These are phyloP conservation scores for Lantana camara DNA, from an alignment of 257 asterid species.

Conservation along the genomic window DNA sequence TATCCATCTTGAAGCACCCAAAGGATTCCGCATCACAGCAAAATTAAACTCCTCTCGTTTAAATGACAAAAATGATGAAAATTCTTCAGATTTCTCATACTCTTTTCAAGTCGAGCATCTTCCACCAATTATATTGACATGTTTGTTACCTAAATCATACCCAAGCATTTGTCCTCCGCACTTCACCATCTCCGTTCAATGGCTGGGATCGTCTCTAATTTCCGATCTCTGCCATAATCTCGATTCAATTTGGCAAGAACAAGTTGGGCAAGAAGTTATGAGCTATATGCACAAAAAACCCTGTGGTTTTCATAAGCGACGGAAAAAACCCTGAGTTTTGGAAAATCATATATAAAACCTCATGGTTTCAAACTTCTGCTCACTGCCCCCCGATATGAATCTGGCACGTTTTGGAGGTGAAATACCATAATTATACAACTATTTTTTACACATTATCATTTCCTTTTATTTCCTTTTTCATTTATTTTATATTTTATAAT, in stretches of 20 bases:
- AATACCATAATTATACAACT: too few relatives aligned
- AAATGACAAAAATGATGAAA: slow-evolving; percentile 29
- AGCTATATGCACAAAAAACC: too few relatives aligned
- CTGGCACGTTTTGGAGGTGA: too few relatives aligned
- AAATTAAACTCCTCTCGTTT: slow-evolving; percentile 50
- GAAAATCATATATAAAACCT: too few relatives aligned
- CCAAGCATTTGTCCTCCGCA: slow-evolving; percentile 73
- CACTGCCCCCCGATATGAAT: too few relatives aligned
- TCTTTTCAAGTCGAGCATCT: slow-evolving; percentile 77
- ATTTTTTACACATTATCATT: too few relatives aligned
- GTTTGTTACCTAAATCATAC: slow-evolving; percentile 82
- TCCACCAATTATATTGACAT: slow-evolving; percentile 74
- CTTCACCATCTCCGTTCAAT: slow-evolving; percentile 65
- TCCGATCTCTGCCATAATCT: slow-evolving; percentile 71
- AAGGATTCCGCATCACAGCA: slow-evolving; percentile 53
- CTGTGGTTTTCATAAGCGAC: too few relatives aligned
- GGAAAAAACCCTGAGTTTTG: too few relatives aligned
- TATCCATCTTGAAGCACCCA: slow-evolving; percentile 67
- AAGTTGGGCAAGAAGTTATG: slow-evolving; percentile 76
- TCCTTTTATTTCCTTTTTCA: too few relatives aligned
- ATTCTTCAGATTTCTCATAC: slow-evolving; percentile 61
- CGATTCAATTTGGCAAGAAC: slow-evolving; percentile 80
- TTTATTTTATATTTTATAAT: too few relatives aligned
- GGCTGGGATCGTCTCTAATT: slow-evolving; percentile 62
- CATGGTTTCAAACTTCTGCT: too few relatives aligned